A percentile compares a stretch with the other conserved stretches of the same genome.
phyloP scores from a whole-genome alignment of 108 stramenopile genomes.

The Conticribra weissflogii region DNA sequence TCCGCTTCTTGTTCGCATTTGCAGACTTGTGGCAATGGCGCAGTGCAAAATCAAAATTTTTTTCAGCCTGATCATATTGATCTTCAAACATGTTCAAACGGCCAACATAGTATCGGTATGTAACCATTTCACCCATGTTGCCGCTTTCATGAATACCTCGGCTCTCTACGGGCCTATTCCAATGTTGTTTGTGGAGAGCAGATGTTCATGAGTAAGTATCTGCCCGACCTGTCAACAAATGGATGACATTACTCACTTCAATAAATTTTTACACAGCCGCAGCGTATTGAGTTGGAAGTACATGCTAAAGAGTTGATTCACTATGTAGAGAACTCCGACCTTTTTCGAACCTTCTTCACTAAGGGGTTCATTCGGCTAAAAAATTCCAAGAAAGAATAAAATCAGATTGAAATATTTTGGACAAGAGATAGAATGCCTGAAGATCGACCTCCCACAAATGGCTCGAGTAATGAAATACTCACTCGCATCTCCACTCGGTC shows the following conservation, averaged over 20 bases:
- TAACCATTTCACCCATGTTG: conserved; percentile 88
- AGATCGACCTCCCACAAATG: no score
- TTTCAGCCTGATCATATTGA: conserved; percentile 87
- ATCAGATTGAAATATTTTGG: conserved; percentile 25
- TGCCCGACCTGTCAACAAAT: no score
- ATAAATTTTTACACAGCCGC: conserved; percentile 90
- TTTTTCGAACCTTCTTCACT: conserved; percentile 80
- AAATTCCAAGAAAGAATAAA: not conserved
- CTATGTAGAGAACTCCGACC: conserved; percentile 83
- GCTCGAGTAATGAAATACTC: not conserved
- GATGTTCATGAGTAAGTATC: no score
- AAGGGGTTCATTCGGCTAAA: conserved; percentile 47
- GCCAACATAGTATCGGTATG: conserved; percentile 91
- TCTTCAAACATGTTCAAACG: conserved; percentile 96
- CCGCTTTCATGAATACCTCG: conserved; percentile 71
- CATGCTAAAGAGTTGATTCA: conserved; percentile 91
- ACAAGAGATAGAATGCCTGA: conserved; percentile 22
- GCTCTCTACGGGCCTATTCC: conserved; percentile 79
- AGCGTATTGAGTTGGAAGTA: conserved; percentile 95
- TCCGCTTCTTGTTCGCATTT: conserved; percentile 80
- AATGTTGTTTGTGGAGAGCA: no score
- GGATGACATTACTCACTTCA: conserved; percentile 47
- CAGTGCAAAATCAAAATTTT: conserved; percentile 87
- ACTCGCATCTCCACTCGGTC: conserved; percentile 76
- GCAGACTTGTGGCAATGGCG: conserved; percentile 75